A percentile compares a stretch with the other conserved stretches of the same genome.
phyloP scores from a whole-genome alignment of 805 yeast genomes.

The Groenewaldozyma tartarivorans region DNA sequence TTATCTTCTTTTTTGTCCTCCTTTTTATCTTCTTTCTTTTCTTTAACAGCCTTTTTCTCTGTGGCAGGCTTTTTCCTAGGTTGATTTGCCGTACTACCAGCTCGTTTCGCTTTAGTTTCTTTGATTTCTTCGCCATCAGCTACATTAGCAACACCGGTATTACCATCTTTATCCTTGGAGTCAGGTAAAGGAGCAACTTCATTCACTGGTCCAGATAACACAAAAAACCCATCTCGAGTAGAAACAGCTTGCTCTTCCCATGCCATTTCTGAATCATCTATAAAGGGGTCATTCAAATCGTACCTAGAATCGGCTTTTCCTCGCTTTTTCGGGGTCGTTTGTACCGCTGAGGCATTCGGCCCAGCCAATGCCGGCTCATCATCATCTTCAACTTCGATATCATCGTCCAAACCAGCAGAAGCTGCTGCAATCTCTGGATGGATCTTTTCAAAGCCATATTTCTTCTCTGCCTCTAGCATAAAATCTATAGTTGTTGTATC shows the following conservation, averaged over 20 bases:
- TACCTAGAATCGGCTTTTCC: conserved; percentile 82
- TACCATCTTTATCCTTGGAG: conserved; percentile 31
- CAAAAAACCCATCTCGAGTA: conserved; percentile 92
- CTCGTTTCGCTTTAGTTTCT: conserved; percentile 6
- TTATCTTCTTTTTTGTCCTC: conserved; percentile 6
- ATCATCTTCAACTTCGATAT: conserved; percentile 35
- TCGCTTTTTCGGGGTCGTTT: conserved; percentile 32
- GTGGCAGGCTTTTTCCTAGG: conserved; percentile 5
- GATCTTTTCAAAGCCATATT: conserved; percentile 68
- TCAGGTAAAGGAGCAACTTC: conserved; percentile 32
- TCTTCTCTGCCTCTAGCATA: conserved; percentile 65
- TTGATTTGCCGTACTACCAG: conserved; percentile 1
- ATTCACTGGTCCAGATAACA: conserved; percentile 78
- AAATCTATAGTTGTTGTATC: conserved; percentile 54
- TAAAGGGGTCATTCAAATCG: conserved; percentile 89
- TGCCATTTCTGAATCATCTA: conserved; percentile 84
- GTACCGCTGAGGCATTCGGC: conserved; percentile 7
- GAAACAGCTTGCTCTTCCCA: conserved; percentile 93
- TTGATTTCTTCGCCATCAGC: conserved; percentile 5
- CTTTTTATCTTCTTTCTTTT: conserved; percentile 6
- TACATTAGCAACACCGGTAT: conserved; percentile 3
- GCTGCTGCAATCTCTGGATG: conserved; percentile 59
- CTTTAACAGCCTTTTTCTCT: conserved; percentile 2
- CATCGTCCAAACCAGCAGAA: conserved; percentile 42
- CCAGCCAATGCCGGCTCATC: conserved; percentile 11